Conservation (phyloP, 1,284 basidiomycete genomes). For the Rhodotorula sp. region DNA sequence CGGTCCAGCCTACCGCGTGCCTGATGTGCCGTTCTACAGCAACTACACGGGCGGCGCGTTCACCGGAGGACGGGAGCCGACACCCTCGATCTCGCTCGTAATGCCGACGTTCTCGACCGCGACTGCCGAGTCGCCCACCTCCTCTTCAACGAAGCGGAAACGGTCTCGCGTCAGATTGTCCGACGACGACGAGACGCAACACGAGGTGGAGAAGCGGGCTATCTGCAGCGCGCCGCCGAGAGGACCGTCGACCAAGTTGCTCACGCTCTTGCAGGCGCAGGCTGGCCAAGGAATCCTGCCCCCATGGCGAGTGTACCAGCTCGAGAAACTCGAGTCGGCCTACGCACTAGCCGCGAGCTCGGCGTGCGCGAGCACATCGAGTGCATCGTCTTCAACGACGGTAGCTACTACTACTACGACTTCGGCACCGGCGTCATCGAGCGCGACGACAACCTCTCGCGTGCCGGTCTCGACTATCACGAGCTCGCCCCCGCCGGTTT, state of each 20-base stretch:
- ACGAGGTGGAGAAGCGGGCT: neutral
- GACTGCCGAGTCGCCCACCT: neutral
- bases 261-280: neutral
- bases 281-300: neutral
- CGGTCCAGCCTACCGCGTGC: conserved; percentile 4
- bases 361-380: too few species aligned
- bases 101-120: neutral
- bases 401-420: neutral
- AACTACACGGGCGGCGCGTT: neutral
- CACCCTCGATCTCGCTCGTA: neutral
- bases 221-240: neutral
- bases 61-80: neutral
- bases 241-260: neutral
- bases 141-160: neutral
- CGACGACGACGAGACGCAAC: neutral
- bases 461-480: neutral
- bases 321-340: too few species aligned
- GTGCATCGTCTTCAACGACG: neutral
- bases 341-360: too few species aligned
- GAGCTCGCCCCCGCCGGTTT: neutral
- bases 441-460: neutral
- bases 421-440: neutral
- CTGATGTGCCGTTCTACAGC: neutral
- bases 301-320: too few species aligned
- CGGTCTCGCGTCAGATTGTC: neutral